Base-by-base conservation (phyloP, 2,329 filamentous ascomycete species). In the Colletotrichum lentis region DNA sequence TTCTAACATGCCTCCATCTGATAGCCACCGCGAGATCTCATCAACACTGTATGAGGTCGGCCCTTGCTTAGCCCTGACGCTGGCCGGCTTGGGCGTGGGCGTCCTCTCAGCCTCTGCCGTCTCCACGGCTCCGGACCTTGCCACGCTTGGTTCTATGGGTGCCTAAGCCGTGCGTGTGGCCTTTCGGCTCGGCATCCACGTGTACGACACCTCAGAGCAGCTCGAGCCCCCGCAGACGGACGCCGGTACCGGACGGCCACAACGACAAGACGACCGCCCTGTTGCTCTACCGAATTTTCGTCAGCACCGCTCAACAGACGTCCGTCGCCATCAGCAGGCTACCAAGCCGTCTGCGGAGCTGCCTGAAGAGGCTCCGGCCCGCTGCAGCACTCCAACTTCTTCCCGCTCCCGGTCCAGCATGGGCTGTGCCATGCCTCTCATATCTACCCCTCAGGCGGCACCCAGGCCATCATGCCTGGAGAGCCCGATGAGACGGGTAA, bases 141-240 rank as follows among this genome's bases (percentile, higher is more conserved):
- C 76, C 0, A 80, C 83, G 22, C 53, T 85, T 0, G 73, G 80
- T 2, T 50, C 76, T 3, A 73, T 74, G 20, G 83, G 81, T 10
- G 81, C 79, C 0, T 75, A 84, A 58, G 78, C 75, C 1, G 72
- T 84, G 2, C 76, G 81, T 0, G 43, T 79, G 1, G 81, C 84
- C 1, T 85, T 86, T 64, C 77, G 83, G 1, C 73, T 85, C 4
- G 83, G 83, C 0, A 72, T 84, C 2, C 72, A 77, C 5, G 82
- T 85, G 0, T 69, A 78, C n/a, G 73, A 75, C 3, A 73, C 84
- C 1, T 84, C 83, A 0, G 72, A 78, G 43, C 78, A 80, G 31
- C 70, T 86, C 6, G 74, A 85, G 65, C 64, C 79, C n/a, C 77
- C 75, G 3, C 75, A 78, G 7, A 12, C 60, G 20, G 68, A 64